Percentiles rank a stretch among this genome's conserved stretches.
phyloP scores from a whole-genome alignment of 768 basidiomycete genomes.

The Lentinula boryana region DNA sequence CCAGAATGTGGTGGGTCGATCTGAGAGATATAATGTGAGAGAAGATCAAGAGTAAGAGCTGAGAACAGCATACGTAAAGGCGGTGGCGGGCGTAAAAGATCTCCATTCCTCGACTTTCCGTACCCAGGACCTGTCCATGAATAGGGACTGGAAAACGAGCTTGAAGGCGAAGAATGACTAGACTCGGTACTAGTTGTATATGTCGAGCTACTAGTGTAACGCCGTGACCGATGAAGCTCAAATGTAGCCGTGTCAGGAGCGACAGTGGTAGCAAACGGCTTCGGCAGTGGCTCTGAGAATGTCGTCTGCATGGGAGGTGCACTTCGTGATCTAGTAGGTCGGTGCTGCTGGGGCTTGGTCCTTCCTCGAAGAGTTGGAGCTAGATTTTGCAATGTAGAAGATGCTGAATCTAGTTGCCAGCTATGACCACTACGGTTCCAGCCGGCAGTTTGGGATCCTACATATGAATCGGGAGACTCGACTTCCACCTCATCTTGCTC shows the following conservation, averaged over 20 bases:
- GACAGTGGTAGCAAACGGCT: neutral
- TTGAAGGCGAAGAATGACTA: slow-evolving; percentile 19
- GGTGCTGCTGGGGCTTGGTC: slow-evolving; percentile 20
- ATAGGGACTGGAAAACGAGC: slow-evolving; percentile 19
- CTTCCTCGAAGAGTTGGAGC: slow-evolving; percentile 14
- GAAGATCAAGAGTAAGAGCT: slow-evolving; percentile 8
- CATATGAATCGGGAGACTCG: slow-evolving; percentile 1
- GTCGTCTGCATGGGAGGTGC: slow-evolving; percentile 26
- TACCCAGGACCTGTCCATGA: slow-evolving; percentile 20
- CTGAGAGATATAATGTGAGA: slow-evolving; percentile 25
- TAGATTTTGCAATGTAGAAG: slow-evolving; percentile 9
- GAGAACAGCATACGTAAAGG: slow-evolving; percentile 45
- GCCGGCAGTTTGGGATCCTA: neutral
- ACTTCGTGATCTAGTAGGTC: slow-evolving; percentile 41
- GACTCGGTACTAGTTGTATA: slow-evolving; percentile 1
- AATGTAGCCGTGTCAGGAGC: neutral
- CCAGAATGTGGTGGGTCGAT: slow-evolving; percentile 83
- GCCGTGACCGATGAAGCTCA: neutral
- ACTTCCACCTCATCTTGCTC: neutral
- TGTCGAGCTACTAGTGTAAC: neutral
- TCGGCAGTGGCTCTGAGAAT: slow-evolving; percentile 8
- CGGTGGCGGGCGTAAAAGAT: slow-evolving; percentile 55
- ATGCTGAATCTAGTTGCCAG: slow-evolving; percentile 16
- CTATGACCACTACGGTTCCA: neutral
- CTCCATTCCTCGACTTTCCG: slow-evolving; percentile 30